Conservation (phyloP, 805 yeast species). For the Suhomyces canberraensis region DNA sequence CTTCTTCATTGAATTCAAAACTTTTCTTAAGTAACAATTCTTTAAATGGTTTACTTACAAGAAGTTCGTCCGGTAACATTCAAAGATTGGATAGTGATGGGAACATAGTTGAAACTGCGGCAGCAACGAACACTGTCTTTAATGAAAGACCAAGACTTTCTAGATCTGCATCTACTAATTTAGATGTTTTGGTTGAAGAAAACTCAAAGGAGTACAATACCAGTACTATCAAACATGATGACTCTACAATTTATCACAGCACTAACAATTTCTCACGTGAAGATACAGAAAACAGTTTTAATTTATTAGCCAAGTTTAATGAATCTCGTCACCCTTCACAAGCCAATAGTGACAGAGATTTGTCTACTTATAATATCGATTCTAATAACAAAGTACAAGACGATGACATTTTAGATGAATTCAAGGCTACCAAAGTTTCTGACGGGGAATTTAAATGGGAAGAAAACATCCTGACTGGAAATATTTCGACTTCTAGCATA, state of each 20-base stretch:
- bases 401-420: conserved; percentile 25
- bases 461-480: conserved; percentile 10
- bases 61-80: conserved; percentile 35
- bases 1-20: conserved; percentile 20
- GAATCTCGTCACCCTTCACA: conserved; percentile 15
- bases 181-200: conserved; percentile 31
- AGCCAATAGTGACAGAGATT: conserved; percentile 14
- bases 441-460: conserved; percentile 34
- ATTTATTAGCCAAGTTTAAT: conserved; percentile 18
- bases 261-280: conserved; percentile 6
- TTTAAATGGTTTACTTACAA: conserved; percentile 20
- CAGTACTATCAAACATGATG: conserved; percentile 2
- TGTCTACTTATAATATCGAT: conserved; percentile 8
- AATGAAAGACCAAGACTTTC: conserved; percentile 23
- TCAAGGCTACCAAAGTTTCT: conserved; percentile 23
- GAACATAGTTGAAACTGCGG: conserved; percentile 28
- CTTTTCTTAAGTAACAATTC: conserved; percentile 24
- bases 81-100: conserved; percentile 47
- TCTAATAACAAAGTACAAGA: conserved; percentile 12
- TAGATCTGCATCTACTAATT: conserved; percentile 23
- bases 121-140: background rate
- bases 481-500: conserved; percentile 3
- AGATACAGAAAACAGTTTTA: conserved; percentile 13
- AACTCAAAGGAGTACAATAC: conserved; percentile 19
- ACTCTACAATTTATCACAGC: conserved; percentile 13